Evolutionary conservation across 192 early-diverging fungal species (phyloP).

Genomic region (Haplosporangium gracile): DNA sequence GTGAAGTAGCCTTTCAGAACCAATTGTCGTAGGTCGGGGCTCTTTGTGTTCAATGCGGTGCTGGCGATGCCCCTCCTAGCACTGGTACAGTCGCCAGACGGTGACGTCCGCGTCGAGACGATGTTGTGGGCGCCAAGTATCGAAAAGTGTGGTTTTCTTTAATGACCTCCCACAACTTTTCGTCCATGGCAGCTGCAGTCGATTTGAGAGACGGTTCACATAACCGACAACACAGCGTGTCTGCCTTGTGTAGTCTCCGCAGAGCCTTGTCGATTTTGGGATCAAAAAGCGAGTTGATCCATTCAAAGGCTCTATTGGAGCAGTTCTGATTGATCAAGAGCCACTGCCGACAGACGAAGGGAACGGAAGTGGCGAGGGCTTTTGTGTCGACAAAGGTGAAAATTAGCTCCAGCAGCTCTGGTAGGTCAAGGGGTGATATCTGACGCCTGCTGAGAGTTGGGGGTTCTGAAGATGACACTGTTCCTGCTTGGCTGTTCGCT

Average conservation of each 20-base stretch:
- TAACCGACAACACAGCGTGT: background rate
- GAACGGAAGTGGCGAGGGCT: background rate
- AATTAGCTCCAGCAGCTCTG: background rate
- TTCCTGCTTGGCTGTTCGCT: background rate
- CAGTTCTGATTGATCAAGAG: background rate
- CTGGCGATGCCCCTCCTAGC: background rate
- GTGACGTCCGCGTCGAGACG: too few relatives aligned
- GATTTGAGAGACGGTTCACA: background rate
- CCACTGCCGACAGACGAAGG: background rate
- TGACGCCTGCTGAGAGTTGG: background rate
- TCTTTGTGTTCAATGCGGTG: background rate
- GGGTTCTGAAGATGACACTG: background rate
- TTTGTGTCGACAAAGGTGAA: background rate
- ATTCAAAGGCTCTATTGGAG: background rate
- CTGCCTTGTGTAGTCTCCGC: background rate
- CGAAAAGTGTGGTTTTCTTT: background rate
- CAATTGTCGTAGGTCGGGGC: background rate
- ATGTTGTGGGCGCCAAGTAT: background rate
- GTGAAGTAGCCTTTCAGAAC: background rate
- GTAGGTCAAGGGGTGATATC: background rate
- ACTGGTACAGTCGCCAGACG: too few relatives aligned
- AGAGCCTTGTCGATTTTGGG: background rate
- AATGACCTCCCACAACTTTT: background rate
- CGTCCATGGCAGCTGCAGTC: background rate
- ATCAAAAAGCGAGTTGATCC: background rate